Conservation (phyloP, 768 basidiomycete species). For the Amanita pseudoporphyria region DNA sequence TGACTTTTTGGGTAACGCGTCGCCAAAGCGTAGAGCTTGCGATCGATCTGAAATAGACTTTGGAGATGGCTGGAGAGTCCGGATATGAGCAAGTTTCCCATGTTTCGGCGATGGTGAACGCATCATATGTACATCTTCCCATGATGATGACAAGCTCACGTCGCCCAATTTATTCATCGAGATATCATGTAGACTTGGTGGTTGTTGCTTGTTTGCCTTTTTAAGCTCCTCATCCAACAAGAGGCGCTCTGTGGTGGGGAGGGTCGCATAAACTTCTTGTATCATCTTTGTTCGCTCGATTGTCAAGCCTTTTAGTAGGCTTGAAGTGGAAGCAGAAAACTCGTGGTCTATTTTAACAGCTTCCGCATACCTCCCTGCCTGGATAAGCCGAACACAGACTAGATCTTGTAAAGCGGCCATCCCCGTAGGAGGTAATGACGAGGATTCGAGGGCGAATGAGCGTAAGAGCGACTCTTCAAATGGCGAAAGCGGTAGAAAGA, state of each 20-base stretch:
- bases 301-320: conserved; percentile 28
- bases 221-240: conserved; percentile 54
- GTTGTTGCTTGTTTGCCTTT: conserved; percentile 12
- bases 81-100: conserved; percentile 17
- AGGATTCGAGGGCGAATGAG: conserved; percentile 47
- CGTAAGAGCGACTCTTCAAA: conserved; percentile 57
- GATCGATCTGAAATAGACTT: conserved; percentile 20
- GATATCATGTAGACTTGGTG: conserved; percentile 2
- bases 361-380: conserved; percentile 58
- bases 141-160: conserved; percentile 41
- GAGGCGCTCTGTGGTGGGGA: conserved; percentile 55
- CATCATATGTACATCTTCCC: conserved; percentile 46
- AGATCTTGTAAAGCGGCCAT: conserved; percentile 63
- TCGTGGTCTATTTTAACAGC: conserved; percentile 69
- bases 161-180: conserved; percentile 16
- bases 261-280: conserved; percentile 52
- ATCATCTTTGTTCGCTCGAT: conserved; percentile 61
- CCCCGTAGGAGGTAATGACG: conserved; percentile 37
- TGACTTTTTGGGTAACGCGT: conserved; percentile 15
- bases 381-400: conserved; percentile 69
- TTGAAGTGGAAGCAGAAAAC: conserved; percentile 37
- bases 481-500: conserved; percentile 54
- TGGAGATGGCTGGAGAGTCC: conserved; percentile 15
- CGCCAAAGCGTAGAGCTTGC: conserved; percentile 28
- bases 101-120: conserved; percentile 8